phyloP scores from a whole-genome alignment of 495 filamentous ascomycete genomes.

The Zalerion maritima region DNA sequence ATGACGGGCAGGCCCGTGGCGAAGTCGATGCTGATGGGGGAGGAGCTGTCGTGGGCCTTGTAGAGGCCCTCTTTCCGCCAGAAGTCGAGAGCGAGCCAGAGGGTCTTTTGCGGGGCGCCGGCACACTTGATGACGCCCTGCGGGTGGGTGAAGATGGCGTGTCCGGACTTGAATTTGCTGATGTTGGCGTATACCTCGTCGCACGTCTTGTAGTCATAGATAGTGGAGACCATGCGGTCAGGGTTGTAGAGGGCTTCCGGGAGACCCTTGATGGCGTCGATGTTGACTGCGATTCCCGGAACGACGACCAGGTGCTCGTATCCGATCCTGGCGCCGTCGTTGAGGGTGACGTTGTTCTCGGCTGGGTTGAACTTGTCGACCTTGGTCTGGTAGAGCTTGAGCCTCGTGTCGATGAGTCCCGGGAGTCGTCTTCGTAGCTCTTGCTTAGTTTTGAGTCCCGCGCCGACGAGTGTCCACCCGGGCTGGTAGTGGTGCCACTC shows the following conservation, averaged over 20 bases:
- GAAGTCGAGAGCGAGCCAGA: constrained; percentile 56
- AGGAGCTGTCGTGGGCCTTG: constrained; percentile 26
- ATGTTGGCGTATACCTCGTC: constrained; percentile 44
- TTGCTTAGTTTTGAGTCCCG: constrained; percentile 44
- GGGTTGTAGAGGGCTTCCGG: constrained; percentile 43
- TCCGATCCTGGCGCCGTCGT: constrained; percentile 39
- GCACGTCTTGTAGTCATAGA: constrained; percentile 46
- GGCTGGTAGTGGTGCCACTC: constrained; percentile 56
- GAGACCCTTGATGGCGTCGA: constrained; percentile 40
- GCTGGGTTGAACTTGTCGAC: constrained; percentile 41
- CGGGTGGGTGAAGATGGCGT: constrained; percentile 57
- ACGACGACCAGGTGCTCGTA: constrained; percentile 54
- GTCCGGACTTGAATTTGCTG: constrained; percentile 37
- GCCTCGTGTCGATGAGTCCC: constrained; percentile 40
- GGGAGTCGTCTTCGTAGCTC: constrained; percentile 37
- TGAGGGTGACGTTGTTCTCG: constrained; percentile 42
- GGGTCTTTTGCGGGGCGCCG: constrained; percentile 54
- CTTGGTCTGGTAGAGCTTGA: constrained; percentile 43
- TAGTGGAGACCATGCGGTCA: constrained; percentile 43
- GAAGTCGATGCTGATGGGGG: constrained; percentile 45
- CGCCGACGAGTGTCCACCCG: constrained; percentile 55
- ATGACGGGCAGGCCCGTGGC: constrained; percentile 47
- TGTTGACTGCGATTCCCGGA: constrained; percentile 45
- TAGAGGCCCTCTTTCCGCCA: constrained; percentile 49
- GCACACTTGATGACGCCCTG: constrained; percentile 53